These are phyloP conservation scores for Ascochyta koolunga DNA, from an alignment of 2,329 filamentous ascomycete genomes.

Conservation along the genomic window DNA sequence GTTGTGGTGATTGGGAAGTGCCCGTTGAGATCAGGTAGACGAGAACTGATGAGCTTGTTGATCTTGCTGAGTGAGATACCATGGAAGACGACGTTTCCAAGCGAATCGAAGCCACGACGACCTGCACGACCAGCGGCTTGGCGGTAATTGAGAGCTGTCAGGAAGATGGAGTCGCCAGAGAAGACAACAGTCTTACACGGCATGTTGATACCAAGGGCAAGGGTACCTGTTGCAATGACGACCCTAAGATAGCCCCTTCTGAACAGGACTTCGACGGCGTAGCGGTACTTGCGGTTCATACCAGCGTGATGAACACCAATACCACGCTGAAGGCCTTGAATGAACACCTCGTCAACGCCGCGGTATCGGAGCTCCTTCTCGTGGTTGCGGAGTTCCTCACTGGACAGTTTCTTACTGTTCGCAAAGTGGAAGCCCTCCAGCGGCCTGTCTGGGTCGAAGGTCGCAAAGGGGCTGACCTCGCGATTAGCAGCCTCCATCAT, in stretches of 20 bases:
- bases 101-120: slow-evolving; percentile 78
- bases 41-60: slow-evolving; percentile 72
- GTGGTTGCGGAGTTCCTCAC: slow-evolving; percentile 64
- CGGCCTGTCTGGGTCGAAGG: slow-evolving; percentile 70
- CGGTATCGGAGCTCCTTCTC: slow-evolving; percentile 59
- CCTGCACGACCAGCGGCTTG: slow-evolving; percentile 80
- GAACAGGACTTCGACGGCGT: slow-evolving; percentile 75
- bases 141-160: slow-evolving; percentile 77
- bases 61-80: slow-evolving; percentile 66
- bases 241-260: slow-evolving; percentile 72
- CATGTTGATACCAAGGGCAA: slow-evolving; percentile 74
- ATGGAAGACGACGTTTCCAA: slow-evolving; percentile 83
- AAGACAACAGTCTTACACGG: slow-evolving; percentile 84
- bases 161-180: slow-evolving; percentile 71
- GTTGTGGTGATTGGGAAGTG: slow-evolving; percentile 81
- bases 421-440: slow-evolving; percentile 70
- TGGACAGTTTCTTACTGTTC: slow-evolving; percentile 63
- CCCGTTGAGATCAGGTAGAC: slow-evolving; percentile 74
- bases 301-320: slow-evolving; percentile 80
- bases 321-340: slow-evolving; percentile 68
- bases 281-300: slow-evolving; percentile 78
- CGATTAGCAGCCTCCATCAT: slow-evolving; percentile 62
- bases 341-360: slow-evolving; percentile 59
- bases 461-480: slow-evolving; percentile 64
- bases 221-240: slow-evolving; percentile 75